Evolutionary conservation across 371 early-diverging fungal species (phyloP), one percentile per base, ranked within the genome.

Genomic region (Rhizomucor miehei): DNA sequence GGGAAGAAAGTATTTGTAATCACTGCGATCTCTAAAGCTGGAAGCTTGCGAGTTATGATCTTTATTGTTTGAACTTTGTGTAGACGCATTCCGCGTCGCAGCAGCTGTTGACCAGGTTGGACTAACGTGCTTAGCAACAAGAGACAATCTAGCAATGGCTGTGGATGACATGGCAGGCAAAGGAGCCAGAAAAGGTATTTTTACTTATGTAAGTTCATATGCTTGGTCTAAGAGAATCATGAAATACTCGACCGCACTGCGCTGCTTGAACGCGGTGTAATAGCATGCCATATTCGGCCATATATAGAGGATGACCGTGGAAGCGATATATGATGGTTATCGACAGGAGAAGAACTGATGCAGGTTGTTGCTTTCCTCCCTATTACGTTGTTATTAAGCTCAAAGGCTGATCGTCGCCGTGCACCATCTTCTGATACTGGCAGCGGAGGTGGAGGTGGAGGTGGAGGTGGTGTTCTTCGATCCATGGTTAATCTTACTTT

Each of bases 1-100:
- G n/a, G 73, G 62, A 19, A 73, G 51, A 49, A 68, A 76, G 16
- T 76, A 63, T 43, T 70, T 73, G 44, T 76, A 76, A 41, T 66
- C 56, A 17, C 45, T 29, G 45, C 66, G 60, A 20, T 63, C 58
- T 52, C 75, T 24, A 38, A 54, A 72, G 29, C 29, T 29, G 29
- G 29, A 29, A 29, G 29, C 8, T 29, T 29, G 5, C 3, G 29
- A 8, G 3, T 29, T 8, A 8, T 29, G 3, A 8, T 29, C 29
- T 29, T 17, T 48, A 37, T 10, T 54, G 51, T 51, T 56, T 51
- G 14, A 16, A 19, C 41, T 41, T 14, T 19, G 14, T 19, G 41
- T 41, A 41, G 41, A 41, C 16, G 19, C 41, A 6, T 14, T 16
- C 19, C 41, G 41, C 19, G 19, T 16, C 11, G 16, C 41, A 41